These are phyloP conservation scores for Ehretia macrophylla DNA, from an alignment of 257 asterid genomes.

Conservation along the genomic window DNA sequence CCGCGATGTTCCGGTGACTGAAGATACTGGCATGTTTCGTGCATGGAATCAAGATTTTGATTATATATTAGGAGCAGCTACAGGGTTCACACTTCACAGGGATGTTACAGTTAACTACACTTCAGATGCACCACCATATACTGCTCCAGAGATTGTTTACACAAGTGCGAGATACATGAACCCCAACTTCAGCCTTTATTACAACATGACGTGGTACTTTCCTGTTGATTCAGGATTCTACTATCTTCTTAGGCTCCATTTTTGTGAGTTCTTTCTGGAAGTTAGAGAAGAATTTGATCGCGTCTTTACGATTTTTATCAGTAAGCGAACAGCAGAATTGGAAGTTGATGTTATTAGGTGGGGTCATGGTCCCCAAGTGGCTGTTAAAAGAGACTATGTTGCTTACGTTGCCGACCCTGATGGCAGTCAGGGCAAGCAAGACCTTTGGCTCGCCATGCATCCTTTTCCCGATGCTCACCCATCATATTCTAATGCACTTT, in stretches of 20 bases:
- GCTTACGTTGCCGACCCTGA: slow-evolving; percentile 10
- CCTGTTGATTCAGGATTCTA: slow-evolving; percentile 44
- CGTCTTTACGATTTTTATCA: slow-evolving; percentile 25
- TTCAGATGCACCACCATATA: slow-evolving; percentile 18
- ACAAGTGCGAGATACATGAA: slow-evolving; percentile 22
- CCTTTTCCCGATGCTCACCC: too few species aligned
- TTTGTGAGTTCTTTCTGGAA: slow-evolving; percentile 31
- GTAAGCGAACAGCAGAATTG: slow-evolving; percentile 9
- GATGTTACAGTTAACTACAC: slow-evolving; percentile 33
- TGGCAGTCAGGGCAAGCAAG: slow-evolving; percentile 17
- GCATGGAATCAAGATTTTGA: too few species aligned
- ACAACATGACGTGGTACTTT: slow-evolving; percentile 34
- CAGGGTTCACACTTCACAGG: too few species aligned
- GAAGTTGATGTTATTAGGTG: slow-evolving; percentile 20
- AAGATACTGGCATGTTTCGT: too few species aligned
- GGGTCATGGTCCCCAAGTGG: slow-evolving; percentile 24
- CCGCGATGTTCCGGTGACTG: too few species aligned
- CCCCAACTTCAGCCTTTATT: neutral
- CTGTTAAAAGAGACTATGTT: slow-evolving; percentile 39
- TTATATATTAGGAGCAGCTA: too few species aligned
- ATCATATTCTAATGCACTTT: too few species aligned
- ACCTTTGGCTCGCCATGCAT: too few species aligned
- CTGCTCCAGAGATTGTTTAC: slow-evolving; percentile 48
- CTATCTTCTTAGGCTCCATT: slow-evolving; percentile 51
- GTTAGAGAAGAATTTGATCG: slow-evolving; percentile 5